Base-by-base conservation (phyloP, 169 alveolate species). In the Plasmodium sp. region DNA sequence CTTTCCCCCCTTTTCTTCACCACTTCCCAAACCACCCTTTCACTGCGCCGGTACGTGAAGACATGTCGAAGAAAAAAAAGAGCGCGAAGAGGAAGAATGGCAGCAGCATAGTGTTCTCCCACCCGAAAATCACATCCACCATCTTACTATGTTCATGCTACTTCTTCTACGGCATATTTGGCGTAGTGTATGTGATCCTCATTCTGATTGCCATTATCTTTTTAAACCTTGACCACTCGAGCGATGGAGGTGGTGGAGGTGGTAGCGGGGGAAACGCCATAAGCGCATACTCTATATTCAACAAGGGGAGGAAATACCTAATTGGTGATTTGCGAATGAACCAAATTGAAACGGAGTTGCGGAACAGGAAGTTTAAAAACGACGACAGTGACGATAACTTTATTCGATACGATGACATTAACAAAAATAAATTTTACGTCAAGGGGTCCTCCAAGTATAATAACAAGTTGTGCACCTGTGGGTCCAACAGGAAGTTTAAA, bases 371-470 rank as follows among this genome's bases (percentile, higher is more conserved):
- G 41, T 34, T 33, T 85, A 73, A 73, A n/a, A 84, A 48, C 75
- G 58, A 85, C 27, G 83, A 85, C 36, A 77, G 84, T 51, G 84
- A 77, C 41, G 93, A 85, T 31, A 85, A 85, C 39, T 45, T 85
- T 85, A 39, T 85, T 74, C 79, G 93, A 51, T 85, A 48, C 18
- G 81, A 85, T 34, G 93, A 85, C 45, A 75, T 85, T 31, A 51
- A 85, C 16, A 85, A 54, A 67, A 74, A 85, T 73, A 85, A 62
- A 51, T 33, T 85, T 14, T 74, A 85, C 54, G 62, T 85, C 36
- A 85, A 85, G 80, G 93, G 93, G 80, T 73, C 41, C n/a, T 85
- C 93, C 36, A 85, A 85, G 56, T 85, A 85, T 85, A 85, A 85
- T 33, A 85, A 85, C 62, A 85, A 85, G 36, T 77, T 74, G 62